Evolutionary conservation across 2,329 filamentous ascomycete genomes (phyloP), one percentile per base, ranked within the genome.

Genomic region (Verticillium zaregamsianum): DNA sequence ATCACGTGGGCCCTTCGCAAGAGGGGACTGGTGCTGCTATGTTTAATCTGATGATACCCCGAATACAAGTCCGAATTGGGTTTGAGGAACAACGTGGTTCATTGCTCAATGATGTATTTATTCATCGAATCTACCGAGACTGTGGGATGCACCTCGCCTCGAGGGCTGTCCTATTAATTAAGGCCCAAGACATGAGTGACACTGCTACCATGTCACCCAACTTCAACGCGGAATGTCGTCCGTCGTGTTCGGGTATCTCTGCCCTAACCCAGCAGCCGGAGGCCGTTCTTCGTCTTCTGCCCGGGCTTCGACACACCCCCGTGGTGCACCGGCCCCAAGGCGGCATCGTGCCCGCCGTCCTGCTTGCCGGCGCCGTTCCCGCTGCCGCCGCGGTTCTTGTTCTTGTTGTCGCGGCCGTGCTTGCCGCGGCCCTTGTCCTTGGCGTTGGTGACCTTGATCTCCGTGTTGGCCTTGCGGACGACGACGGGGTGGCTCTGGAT

Each of bases 401-500:
- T 67, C 63, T 76, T 72, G 57, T 71, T 72, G 5, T 72, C 71
- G 25, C 15, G 15, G 31, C 54, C 54, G 45, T 49, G 20, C 45
- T 49, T 49, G 14, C 55, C 55, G 60, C 74, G 72, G 60, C 79
- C 73, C 68, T 86, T 85, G 54, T 90, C 89, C 70, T 86, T 87
- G 68, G 86, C 83, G n/a, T 82, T 83, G 14, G 88, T 82, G 5
- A 92, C 86, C 72, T 91, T 92, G 75, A 99, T 92, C 75, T 98
- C 93, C 6, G 94, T 97, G 68, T 90, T 96, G 67, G 91, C 92
- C 74, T 95, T 91, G 75, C 91, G 89, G 67, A 98, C 85, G 31
- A 91, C 81, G 32, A 97, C 91, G 0, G 95, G 95, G 75, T 98
- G 95, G 74, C 93, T 97, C 70, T 96, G 94, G 72, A 99, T 98